These are phyloP conservation scores for Phytopythium ostracodes DNA, from an alignment of 352 stramenopile species.

Conservation along the genomic window DNA sequence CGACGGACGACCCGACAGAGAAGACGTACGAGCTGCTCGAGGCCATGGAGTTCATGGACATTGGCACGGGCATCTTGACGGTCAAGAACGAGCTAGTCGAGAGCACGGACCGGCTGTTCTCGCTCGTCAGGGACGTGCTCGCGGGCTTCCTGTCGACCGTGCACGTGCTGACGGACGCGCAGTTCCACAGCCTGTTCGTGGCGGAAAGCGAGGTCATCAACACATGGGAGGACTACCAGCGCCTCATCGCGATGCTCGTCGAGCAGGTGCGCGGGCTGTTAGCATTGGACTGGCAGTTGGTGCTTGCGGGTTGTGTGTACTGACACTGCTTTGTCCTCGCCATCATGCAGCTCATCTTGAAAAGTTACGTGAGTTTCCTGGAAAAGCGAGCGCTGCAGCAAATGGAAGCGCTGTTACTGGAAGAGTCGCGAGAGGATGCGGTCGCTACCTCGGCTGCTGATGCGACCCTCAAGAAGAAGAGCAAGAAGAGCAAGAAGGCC, in stretches of 20 bases:
- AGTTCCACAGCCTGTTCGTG: constrained; percentile 74
- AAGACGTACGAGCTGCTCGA: constrained; percentile 83
- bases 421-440: constrained; percentile 39
- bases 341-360: constrained; percentile 55
- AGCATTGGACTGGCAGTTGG: neutral
- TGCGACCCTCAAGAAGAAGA: constrained; percentile 26
- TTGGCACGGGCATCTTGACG: constrained; percentile 78
- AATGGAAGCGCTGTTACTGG: constrained; percentile 76
- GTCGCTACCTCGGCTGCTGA: neutral
- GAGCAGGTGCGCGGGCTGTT: constrained; percentile 43
- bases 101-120: constrained; percentile 55
- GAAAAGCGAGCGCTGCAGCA: constrained; percentile 62
- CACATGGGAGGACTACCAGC: constrained; percentile 79
- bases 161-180: constrained; percentile 54
- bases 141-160: constrained; percentile 56
- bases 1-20: constrained; percentile 27
- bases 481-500: constrained; percentile 37
- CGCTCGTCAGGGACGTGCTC: constrained; percentile 60
- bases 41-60: constrained; percentile 89
- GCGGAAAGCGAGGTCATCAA: constrained; percentile 75
- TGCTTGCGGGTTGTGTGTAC: neutral
- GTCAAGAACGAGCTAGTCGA: constrained; percentile 85
- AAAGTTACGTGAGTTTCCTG: constrained; percentile 63
- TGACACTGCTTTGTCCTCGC: neutral
- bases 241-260: constrained; percentile 80